A percentile compares a stretch with the other conserved stretches of the same genome.
These are phyloP conservation scores for Paramyrothecium sp. DNA, from an alignment of 2,329 filamentous ascomycete genomes.

Conservation along the genomic window DNA sequence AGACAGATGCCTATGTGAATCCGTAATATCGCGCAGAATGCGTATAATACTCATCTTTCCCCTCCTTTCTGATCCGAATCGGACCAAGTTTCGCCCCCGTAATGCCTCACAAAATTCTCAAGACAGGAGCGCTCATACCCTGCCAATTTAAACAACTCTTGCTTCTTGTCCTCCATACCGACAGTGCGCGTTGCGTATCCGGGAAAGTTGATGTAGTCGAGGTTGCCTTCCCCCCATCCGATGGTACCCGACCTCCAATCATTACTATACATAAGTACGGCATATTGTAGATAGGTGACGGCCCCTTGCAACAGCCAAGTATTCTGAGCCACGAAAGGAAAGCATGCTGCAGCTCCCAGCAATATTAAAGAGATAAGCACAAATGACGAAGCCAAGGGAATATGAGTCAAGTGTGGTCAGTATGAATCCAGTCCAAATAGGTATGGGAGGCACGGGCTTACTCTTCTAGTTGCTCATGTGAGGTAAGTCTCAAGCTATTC, in stretches of 20 bases:
- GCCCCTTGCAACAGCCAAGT: conserved; percentile 6
- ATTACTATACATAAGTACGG: conserved; percentile 16
- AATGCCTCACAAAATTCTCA: background rate
- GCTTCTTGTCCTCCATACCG: conserved; percentile 1
- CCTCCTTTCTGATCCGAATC: background rate
- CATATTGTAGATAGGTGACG: conserved; percentile 12
- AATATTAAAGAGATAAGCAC: conserved; percentile 9
- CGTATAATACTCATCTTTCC: background rate
- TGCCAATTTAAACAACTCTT: conserved; percentile 3
- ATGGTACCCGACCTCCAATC: conserved; percentile 11
- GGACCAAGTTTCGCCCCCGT: background rate
- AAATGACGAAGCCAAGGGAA: conserved; percentile 12
- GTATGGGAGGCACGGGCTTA: background rate
- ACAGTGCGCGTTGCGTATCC: conserved; percentile 7
- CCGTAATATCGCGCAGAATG: conserved; percentile 6
- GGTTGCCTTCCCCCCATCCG: conserved; percentile 13
- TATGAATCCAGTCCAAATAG: conserved; percentile 13
- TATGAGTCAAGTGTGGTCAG: conserved; percentile 11
- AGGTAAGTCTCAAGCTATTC: background rate
- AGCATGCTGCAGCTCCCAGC: conserved; percentile 3
- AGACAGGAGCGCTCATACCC: conserved; percentile 8
- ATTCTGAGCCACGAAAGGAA: conserved; percentile 6
- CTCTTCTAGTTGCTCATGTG: background rate
- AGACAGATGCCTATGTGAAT: conserved; percentile 10
- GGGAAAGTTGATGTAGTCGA: conserved; percentile 16